phyloP scores from a whole-genome alignment of 768 basidiomycete genomes.

The Leucocoprinus leucothites region DNA sequence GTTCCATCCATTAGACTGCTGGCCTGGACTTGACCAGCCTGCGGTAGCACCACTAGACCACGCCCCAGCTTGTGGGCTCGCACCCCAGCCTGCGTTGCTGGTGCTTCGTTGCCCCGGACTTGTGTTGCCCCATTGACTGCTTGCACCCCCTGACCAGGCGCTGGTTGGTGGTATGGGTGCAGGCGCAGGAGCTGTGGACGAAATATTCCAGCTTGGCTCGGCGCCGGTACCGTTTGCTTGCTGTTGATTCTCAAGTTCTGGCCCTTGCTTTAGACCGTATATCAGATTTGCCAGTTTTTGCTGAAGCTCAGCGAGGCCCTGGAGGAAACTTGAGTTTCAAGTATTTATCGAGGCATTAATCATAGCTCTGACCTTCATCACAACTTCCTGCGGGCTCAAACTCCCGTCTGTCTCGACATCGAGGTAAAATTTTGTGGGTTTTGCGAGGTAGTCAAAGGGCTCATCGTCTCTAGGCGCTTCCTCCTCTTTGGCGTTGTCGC shows the following conservation, averaged over 20 bases:
- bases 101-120: constrained; percentile 9
- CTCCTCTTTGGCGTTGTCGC: constrained; percentile 83
- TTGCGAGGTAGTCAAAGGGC: constrained; percentile 83
- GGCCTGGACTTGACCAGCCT: constrained; percentile 23
- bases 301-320: constrained; percentile 80
- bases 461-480: constrained; percentile 77
- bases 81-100: constrained; percentile 9
- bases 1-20: constrained; percentile 56
- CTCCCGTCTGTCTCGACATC: constrained; percentile 95
- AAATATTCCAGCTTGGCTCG: constrained; percentile 22
- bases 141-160: constrained; percentile 23
- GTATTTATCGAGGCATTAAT: constrained; percentile 3
- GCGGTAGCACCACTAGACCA: constrained; percentile 12
- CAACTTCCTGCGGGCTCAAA: constrained; percentile 82
- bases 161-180: constrained; percentile 16
- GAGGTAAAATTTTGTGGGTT: constrained; percentile 89
- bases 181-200: constrained; percentile 22
- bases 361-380: constrained; percentile 62
- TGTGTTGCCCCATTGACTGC: constrained; percentile 17
- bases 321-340: constrained; percentile 5
- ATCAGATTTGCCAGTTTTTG: constrained; percentile 79
- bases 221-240: constrained; percentile 26
- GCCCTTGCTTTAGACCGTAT: constrained; percentile 64
- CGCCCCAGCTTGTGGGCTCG: constrained; percentile 7
- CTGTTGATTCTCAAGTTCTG: constrained; percentile 52